phyloP scores from a whole-genome alignment of 495 filamentous ascomycete genomes.

The Annulohypoxylon maeteangense region DNA sequence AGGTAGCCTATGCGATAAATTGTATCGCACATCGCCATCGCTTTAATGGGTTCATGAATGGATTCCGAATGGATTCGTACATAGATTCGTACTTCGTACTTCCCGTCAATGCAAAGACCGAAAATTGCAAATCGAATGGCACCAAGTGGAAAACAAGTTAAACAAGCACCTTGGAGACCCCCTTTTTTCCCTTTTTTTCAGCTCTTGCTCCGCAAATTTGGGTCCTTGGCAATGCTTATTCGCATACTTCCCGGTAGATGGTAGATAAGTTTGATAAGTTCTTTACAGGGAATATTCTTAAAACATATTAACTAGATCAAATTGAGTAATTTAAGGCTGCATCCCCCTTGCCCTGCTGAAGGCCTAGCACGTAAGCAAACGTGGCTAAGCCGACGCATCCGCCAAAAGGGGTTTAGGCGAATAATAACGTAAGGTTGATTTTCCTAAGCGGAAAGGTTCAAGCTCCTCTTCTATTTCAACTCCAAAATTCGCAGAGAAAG shows the following conservation, averaged over 20 bases:
- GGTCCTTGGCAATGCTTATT: background rate
- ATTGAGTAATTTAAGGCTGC: constrained; percentile 28
- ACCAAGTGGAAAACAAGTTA: background rate
- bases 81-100: background rate
- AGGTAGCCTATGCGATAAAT: background rate
- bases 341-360: constrained; percentile 15
- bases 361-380: constrained; percentile 11
- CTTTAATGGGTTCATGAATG: background rate
- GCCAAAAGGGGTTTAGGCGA: constrained; percentile 9
- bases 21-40: background rate
- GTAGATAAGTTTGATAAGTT: background rate
- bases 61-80: background rate
- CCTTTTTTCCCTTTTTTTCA: constrained; percentile 9
- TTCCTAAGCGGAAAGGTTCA: background rate
- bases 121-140: background rate
- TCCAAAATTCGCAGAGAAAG: background rate
- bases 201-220: background rate
- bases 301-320: background rate
- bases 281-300: background rate
- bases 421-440: background rate
- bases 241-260: background rate
- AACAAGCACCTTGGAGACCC: background rate
- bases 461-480: background rate
- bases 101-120: background rate
- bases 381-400: constrained; percentile 28